Base-by-base conservation (phyloP, 1,284 basidiomycete species). In the Moesziomyces parantarcticus region DNA sequence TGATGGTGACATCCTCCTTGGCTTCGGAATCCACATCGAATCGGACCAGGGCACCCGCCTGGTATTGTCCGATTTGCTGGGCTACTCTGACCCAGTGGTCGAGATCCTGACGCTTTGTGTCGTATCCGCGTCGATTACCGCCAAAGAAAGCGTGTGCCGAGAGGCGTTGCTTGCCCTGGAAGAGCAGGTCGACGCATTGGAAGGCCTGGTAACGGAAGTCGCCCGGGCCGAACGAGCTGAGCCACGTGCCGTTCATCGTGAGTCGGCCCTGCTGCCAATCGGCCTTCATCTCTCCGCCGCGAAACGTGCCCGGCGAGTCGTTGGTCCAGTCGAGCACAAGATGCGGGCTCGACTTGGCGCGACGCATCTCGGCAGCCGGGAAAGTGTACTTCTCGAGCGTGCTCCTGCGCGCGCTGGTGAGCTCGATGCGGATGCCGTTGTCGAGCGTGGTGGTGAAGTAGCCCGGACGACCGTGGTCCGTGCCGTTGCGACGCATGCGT, bases 261-360 rank as follows among this genome's bases (percentile, higher is more conserved):
- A 79, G 46, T 2, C 72, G 50, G 2, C 77, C 77, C 10, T 62
- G 45, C 0, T 55, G 41, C 54, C 66, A 68, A 29, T 78, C 67
- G 22, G 73, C 62, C 21, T 63, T 53, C 47, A 77, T 60, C 56
- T 66, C 55, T 10, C 77, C 77, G 9, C 71, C 74, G 3, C 56
- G 44, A 49, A 75, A 76, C 0, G 77, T 76, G 5, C 76, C 71
- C 6, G 79, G 79, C 25, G 67, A 68, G 42, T 80, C 79, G 50
- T 79, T 77, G 34, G 79, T 75, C 74, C 76, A 78, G 54, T 80
- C 79, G 32, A 76, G 60, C 13, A 80, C 77, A 16, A 80, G 48
- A 20, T 65, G 61, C 9, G 79, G 77, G 16, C 5, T 52, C 5
- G 57, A 64, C 21, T 59, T 53, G 42, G 65, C 43, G 29, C 56